Percentiles rank a stretch among this genome's conserved stretches.
Conservation (phyloP, 2,329 filamentous ascomycete species). For the Fusarium pseudocircinatum region DNA sequence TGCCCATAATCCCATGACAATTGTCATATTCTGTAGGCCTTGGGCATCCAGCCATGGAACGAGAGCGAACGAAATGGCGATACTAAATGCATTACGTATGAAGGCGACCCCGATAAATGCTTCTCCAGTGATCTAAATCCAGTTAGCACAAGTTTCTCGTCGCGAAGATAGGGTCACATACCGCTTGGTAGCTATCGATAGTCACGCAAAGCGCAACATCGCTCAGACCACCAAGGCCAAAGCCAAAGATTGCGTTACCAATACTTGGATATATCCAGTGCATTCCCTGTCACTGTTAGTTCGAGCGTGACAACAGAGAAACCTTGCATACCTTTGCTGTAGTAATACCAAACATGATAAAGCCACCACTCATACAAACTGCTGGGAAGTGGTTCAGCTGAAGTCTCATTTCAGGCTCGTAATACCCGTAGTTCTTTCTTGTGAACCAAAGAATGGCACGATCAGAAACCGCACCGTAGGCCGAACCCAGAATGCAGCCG, state of each 20-base stretch:
- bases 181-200: constrained; percentile 45
- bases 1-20: constrained; percentile 20
- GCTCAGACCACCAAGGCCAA: constrained; percentile 48
- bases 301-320: not conserved
- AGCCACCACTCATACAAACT: constrained; percentile 44
- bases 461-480: constrained; percentile 51
- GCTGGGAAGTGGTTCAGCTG: constrained; percentile 44
- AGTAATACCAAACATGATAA: constrained; percentile 51
- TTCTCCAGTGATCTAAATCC: constrained; percentile 7
- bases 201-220: constrained; percentile 47
- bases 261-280: constrained; percentile 52
- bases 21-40: constrained; percentile 22
- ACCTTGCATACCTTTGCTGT: constrained; percentile 41
- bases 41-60: constrained; percentile 24
- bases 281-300: constrained; percentile 44
- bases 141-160: not conserved
- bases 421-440: constrained; percentile 50
- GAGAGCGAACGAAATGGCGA: constrained; percentile 21
- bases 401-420: constrained; percentile 55
- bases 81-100: constrained; percentile 20
- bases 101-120: constrained; percentile 19
- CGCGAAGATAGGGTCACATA: accelerated
- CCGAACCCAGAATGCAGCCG: constrained; percentile 49
- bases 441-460: constrained; percentile 49
- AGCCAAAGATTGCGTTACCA: constrained; percentile 47